Conservation (phyloP, 164 flowering plant species). For the Dillenia suffruticosa region DNA sequence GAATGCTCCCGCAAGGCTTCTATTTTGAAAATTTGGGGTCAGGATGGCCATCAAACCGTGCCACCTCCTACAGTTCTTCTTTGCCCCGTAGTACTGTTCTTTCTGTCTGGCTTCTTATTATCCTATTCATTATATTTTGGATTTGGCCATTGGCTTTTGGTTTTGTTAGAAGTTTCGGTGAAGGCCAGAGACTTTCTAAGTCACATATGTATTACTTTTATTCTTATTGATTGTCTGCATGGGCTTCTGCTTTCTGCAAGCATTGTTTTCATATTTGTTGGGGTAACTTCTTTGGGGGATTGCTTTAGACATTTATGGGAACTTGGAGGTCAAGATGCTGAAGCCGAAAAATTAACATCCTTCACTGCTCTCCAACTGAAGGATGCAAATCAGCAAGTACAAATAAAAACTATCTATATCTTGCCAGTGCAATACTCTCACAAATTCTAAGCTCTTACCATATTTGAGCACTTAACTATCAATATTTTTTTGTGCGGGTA, state of each 20-base stretch:
- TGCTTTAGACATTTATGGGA: conserved; percentile 87
- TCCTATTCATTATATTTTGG: conserved; percentile 97
- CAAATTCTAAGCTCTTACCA: too few relatives aligned
- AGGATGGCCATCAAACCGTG: conserved; percentile 94
- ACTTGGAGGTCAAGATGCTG: conserved; percentile 87
- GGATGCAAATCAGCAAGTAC: too few relatives aligned
- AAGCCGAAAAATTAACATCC: conserved; percentile 1
- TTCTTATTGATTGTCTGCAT: conserved; percentile 91
- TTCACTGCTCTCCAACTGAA: too few relatives aligned
- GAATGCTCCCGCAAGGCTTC: conserved; percentile 94
- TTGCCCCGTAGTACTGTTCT: conserved; percentile 95
- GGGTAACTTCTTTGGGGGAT: conserved; percentile 94
- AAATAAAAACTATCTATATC: too few relatives aligned
- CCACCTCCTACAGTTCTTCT: conserved; percentile 81
- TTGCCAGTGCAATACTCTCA: too few relatives aligned
- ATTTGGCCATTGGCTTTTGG: conserved; percentile 94
- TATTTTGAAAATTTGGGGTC: conserved; percentile 84
- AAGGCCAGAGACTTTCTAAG: conserved; percentile 84
- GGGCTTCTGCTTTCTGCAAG: conserved; percentile 96
- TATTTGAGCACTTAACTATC: too few relatives aligned
- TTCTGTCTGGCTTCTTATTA: conserved; percentile 90
- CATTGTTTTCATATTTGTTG: conserved; percentile 93
- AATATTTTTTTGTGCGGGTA: too few relatives aligned
- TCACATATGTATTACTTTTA: conserved; percentile 70
- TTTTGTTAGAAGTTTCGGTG: conserved; percentile 79